phyloP scores from a whole-genome alignment of 257 asterid species.

The Misopates orontium region DNA sequence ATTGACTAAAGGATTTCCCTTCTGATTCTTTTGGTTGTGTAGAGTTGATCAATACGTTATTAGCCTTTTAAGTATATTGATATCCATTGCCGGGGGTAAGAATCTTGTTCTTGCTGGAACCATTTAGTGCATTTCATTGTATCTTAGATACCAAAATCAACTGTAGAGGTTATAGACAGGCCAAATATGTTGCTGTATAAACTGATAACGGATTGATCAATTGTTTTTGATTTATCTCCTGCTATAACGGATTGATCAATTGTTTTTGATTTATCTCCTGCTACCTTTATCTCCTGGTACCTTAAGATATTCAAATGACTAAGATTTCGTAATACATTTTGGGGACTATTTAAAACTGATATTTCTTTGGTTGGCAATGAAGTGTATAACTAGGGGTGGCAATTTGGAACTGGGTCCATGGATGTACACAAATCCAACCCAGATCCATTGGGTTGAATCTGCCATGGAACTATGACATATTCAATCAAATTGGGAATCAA shows the following conservation, averaged over 20 bases:
- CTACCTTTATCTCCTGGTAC: too few species aligned
- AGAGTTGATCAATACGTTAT: not conserved
- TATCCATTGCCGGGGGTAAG: slow-evolving; percentile 14
- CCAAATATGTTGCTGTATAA: slow-evolving; percentile 19
- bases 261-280: not conserved
- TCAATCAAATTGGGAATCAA: too few species aligned
- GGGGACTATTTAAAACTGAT: not conserved
- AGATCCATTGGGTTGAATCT: too few species aligned
- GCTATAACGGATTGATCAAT: not conserved
- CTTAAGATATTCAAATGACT: not conserved
- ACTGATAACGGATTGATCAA: not conserved
- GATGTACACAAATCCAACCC: too few species aligned
- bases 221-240: not conserved
- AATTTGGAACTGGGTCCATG: too few species aligned
- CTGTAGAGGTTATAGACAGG: not conserved
- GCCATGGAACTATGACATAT: too few species aligned
- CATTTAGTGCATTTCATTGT: not conserved
- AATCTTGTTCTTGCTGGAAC: not conserved
- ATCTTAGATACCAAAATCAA: slow-evolving; percentile 9
- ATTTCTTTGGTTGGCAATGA: not conserved
- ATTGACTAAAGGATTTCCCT: slow-evolving; percentile 56
- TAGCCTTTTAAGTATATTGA: not conserved
- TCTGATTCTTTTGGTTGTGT: slow-evolving; percentile 37
- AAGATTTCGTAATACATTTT: not conserved
- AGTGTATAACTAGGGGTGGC: too few species aligned